Evolutionary conservation across 495 filamentous ascomycete genomes (phyloP), one percentile per base, ranked within the genome.

Genomic region (Aspergillus leporis): DNA sequence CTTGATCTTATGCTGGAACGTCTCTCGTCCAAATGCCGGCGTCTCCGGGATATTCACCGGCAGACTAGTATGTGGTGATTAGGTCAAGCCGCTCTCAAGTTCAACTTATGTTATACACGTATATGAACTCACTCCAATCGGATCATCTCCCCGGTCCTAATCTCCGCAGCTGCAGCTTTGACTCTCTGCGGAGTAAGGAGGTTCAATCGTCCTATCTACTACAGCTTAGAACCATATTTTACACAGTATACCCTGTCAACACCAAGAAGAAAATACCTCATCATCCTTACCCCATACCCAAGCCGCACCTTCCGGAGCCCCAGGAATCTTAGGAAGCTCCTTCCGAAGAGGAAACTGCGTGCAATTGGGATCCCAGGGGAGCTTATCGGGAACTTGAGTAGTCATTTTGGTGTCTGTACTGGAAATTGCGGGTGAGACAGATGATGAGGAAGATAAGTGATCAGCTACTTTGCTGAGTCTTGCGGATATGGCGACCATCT

Each of bases 211-310:
- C 84, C 84, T 30, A 82, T 43, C 73, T 81, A 45, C 51, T 21
- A 41, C 8, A 12, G 30, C 22, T 38, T 4, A 53, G 34, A 51
- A 53, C 22, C 49, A 16, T 3, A 64, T 32, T 10, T 25, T 36
- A 1, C n/a, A 22, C 13, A 45, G 34, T 12, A 28, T 38, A 54
- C n/a, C n/a, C n/a, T n/a, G n/a, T n/a, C n/a, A n/a, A n/a, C 19
- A 45, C 36, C 41, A 7, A 19, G 18, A 14, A 7, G 16, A 43
- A 66, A 63, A 8, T 46, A 84, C 81, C 60, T 78, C 70, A 62
- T 87, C 86, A 67, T 85, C 72, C 32, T 78, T 70, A 5, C 86
- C 85, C 85, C 85, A 88, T 22, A 87, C 81, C 85, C 85, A 88
- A 34, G 84, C 85, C 14, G 84, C 82, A 51, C 71, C 72, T 61